Conservation (phyloP, 495 filamentous ascomycete genomes). For the Usnea hakonensis region DNA sequence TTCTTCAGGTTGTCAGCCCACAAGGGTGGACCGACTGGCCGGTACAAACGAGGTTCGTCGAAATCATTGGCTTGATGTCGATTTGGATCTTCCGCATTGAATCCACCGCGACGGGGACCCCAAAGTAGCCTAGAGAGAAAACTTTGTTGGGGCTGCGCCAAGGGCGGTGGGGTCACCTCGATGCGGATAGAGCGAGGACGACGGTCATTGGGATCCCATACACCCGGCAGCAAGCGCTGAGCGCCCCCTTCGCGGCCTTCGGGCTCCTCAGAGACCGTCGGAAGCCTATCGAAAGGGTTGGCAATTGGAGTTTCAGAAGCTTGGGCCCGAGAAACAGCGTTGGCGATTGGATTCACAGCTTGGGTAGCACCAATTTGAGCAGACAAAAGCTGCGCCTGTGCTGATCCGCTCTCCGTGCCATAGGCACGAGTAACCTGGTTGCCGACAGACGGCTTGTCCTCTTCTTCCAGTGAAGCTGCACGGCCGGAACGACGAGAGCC, state of each 20-base stretch:
- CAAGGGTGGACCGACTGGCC: background rate
- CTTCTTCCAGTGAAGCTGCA: background rate
- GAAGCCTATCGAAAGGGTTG: background rate
- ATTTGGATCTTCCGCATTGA: background rate
- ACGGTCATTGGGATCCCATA: background rate
- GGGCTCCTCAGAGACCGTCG: background rate
- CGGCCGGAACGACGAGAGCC: slow-evolving; percentile 1
- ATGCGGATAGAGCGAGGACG: background rate
- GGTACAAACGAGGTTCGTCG: background rate
- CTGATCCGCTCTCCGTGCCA: background rate
- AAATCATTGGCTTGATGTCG: background rate
- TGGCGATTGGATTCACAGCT: background rate
- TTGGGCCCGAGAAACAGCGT: slow-evolving; percentile 4
- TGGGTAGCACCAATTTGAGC: background rate
- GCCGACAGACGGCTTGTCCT: background rate
- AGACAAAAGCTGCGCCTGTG: background rate
- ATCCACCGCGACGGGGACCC: background rate
- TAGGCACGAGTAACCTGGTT: slow-evolving; percentile 7
- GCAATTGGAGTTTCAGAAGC: background rate
- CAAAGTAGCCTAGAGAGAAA: background rate
- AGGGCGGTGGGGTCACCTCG: background rate
- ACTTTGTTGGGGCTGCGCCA: background rate
- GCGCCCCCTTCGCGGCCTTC: background rate
- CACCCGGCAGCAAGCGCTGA: background rate
- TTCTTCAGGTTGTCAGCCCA: background rate